Conservation (phyloP, 371 early-diverging fungal genomes). For the Homolaphlyctis polyrhiza region DNA sequence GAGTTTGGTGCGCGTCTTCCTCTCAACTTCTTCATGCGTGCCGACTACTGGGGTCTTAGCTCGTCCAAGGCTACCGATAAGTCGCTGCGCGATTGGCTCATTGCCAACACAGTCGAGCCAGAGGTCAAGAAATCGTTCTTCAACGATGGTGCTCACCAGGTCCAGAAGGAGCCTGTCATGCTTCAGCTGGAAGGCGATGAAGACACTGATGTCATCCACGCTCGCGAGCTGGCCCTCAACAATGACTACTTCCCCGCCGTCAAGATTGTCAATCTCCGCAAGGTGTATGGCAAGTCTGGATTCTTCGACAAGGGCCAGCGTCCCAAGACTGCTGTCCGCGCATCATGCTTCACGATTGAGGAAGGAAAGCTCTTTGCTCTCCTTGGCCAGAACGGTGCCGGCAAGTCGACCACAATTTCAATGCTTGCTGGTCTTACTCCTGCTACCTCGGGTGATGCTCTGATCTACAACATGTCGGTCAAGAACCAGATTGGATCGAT, state of each 20-base stretch:
- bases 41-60: slow-evolving; percentile 55
- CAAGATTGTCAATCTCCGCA: slow-evolving; percentile 59
- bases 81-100: slow-evolving; percentile 15
- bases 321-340: slow-evolving; percentile 63
- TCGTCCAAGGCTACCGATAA: slow-evolving; percentile 14
- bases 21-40: slow-evolving; percentile 55
- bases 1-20: slow-evolving; percentile 55
- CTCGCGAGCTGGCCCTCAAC: slow-evolving; percentile 31
- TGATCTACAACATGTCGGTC: slow-evolving; percentile 51
- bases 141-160: too few relatives aligned
- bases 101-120: slow-evolving; percentile 5
- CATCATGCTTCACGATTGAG: slow-evolving; percentile 47
- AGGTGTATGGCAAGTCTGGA: slow-evolving; percentile 45
- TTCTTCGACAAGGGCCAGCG: slow-evolving; percentile 29
- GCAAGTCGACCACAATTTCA: slow-evolving; percentile 55
- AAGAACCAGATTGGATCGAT: slow-evolving; percentile 51
- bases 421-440: slow-evolving; percentile 65
- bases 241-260: slow-evolving; percentile 24
- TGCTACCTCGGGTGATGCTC: slow-evolving; percentile 52
- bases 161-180: not conserved
- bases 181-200: slow-evolving; percentile 33
- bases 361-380: slow-evolving; percentile 57
- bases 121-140: too few relatives aligned
- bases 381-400: slow-evolving; percentile 70
- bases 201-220: slow-evolving; percentile 48